phyloP scores from a whole-genome alignment of 2,329 filamentous ascomycete genomes.

The Aspergillus terreus region DNA sequence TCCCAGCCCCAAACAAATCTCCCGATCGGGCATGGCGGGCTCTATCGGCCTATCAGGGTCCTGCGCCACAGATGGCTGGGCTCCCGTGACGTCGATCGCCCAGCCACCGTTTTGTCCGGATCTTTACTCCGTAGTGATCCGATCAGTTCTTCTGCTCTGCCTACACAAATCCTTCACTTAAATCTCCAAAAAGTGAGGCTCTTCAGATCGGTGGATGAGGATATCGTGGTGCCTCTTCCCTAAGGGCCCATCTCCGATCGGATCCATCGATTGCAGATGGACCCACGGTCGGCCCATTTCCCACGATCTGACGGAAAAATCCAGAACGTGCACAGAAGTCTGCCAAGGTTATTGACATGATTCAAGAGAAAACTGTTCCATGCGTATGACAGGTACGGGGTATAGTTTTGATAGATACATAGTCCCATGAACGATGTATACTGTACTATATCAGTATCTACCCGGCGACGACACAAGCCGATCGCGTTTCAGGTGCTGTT shows the following conservation, averaged over 20 bases:
- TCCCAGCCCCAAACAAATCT: conserved; percentile 39
- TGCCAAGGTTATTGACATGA: neutral
- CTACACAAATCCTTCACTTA: no score
- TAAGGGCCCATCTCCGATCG: neutral
- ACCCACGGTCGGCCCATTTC: neutral
- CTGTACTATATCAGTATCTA: no score
- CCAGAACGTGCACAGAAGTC: neutral
- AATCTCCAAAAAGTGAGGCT: no score
- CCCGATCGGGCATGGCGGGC: conserved; percentile 29
- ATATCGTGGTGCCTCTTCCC: neutral
- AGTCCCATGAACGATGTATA: no score
- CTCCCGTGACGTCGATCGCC: conserved; percentile 20
- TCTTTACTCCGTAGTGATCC: no score
- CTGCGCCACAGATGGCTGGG: conserved; percentile 13
- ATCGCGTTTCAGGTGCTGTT: no score
- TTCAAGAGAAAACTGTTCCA: no score
- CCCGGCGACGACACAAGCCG: no score
- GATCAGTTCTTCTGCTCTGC: no score
- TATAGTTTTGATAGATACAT: no score
- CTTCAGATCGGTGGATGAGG: no score
- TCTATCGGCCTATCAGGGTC: conserved; percentile 21
- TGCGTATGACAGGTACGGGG: no score
- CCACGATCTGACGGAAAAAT: neutral
- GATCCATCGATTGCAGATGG: neutral
- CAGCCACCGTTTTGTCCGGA: conserved; percentile 9